Conservation (phyloP, 1,139 yeast genomes). For the Yamadazyma friedrichii region DNA sequence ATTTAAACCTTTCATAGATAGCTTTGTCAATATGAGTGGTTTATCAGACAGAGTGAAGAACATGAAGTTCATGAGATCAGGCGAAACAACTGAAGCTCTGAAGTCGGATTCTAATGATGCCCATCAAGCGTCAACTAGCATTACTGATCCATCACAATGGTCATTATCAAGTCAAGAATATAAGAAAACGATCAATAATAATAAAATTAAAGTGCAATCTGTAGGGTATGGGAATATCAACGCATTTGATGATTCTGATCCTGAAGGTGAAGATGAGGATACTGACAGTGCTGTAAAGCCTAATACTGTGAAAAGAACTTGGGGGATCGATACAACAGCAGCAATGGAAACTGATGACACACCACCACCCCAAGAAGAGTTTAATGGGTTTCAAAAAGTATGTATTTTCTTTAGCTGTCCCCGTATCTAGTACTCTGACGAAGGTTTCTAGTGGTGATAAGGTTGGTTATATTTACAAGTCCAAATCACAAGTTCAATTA, state of each 20-base stretch:
- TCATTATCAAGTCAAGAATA: constrained; percentile 34
- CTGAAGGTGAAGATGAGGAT: constrained; percentile 13
- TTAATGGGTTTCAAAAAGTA: constrained; percentile 6
- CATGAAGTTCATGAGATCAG: constrained; percentile 60
- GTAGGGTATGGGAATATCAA: constrained; percentile 52
- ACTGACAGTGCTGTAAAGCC: constrained; percentile 18
- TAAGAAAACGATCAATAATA: constrained; percentile 21
- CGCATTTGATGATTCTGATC: constrained; percentile 17
- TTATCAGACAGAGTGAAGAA: constrained; percentile 67
- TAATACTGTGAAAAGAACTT: constrained; percentile 23
- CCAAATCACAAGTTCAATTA: neutral
- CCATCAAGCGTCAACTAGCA: neutral
- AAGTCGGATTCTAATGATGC: neutral
- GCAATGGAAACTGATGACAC: constrained; percentile 2
- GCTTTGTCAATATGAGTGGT: constrained; percentile 29
- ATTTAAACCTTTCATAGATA: too few species aligned
- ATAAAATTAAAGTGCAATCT: constrained; percentile 23
- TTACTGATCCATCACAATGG: constrained; percentile 64
- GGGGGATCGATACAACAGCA: constrained; percentile 18
- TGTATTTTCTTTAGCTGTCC: constrained; percentile 1
- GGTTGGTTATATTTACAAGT: too few species aligned
- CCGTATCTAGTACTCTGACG: too few species aligned
- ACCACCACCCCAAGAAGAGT: neutral
- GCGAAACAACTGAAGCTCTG: constrained; percentile 2
- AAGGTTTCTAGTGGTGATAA: too few species aligned